Evolutionary conservation across 106 monocot species (phyloP).

Genomic region (Apostasia ramifera): DNA sequence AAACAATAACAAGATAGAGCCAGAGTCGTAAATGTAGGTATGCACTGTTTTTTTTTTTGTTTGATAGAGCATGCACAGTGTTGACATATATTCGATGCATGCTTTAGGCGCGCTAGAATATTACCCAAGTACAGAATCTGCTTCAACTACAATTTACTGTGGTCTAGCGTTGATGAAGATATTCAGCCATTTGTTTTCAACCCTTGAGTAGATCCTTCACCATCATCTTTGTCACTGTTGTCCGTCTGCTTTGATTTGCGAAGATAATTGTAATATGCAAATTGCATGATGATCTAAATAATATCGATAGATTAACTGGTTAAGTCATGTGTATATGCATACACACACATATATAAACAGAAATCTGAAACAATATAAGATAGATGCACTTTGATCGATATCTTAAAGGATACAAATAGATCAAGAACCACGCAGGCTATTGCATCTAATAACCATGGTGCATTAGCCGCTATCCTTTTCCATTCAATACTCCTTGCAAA

Average conservation of each 20-base stretch:
- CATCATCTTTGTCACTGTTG: background rate
- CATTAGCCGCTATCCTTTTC: constrained; percentile 49
- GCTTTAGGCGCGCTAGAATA: too few species aligned
- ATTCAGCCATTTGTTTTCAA: too few species aligned
- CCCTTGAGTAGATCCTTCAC: constrained; percentile 7
- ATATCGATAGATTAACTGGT: background rate
- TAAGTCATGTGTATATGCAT: background rate
- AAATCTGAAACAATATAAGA: background rate
- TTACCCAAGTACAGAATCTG: too few species aligned
- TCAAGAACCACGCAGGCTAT: constrained; percentile 66
- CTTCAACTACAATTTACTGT: too few species aligned
- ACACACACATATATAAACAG: background rate
- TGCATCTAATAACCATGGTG: constrained; percentile 69
- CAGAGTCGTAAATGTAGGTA: too few species aligned
- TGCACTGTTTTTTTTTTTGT: too few species aligned
- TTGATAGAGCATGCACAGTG: too few species aligned
- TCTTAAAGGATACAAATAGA: constrained; percentile 50
- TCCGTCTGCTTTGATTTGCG: constrained; percentile 3
- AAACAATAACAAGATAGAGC: too few species aligned
- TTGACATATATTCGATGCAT: too few species aligned
- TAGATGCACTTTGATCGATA: too few species aligned
- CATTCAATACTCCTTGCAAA: constrained; percentile 57
- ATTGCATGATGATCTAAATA: constrained; percentile 52
- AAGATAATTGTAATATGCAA: constrained; percentile 41
- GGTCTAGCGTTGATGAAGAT: too few species aligned